These are phyloP conservation scores for Paramyrothecium roridum DNA, from an alignment of 2,329 filamentous ascomycete genomes.

Conservation along the genomic window DNA sequence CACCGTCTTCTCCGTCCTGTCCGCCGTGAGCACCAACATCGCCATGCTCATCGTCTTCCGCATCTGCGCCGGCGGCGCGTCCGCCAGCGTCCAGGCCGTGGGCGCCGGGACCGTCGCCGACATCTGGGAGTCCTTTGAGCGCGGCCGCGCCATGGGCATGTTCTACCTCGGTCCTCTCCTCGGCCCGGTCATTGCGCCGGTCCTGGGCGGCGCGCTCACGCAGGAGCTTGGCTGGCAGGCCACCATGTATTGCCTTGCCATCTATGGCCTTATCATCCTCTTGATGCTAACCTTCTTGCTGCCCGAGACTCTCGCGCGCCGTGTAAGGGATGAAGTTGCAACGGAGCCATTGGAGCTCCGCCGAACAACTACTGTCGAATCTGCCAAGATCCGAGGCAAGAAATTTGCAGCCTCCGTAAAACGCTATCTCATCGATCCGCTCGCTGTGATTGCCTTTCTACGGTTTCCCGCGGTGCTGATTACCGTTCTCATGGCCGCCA, in stretches of 20 bases:
- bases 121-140: constrained; percentile 70
- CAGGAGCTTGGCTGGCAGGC: constrained; percentile 70
- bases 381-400: constrained; percentile 54
- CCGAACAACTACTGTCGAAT: constrained; percentile 60
- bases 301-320: constrained; percentile 59
- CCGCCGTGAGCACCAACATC: constrained; percentile 67
- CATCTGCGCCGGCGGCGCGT: constrained; percentile 69
- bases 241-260: constrained; percentile 74
- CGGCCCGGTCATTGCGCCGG: constrained; percentile 72
- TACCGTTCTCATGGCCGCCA: constrained; percentile 69
- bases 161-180: constrained; percentile 79
- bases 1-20: constrained; percentile 65
- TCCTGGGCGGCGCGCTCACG: constrained; percentile 72
- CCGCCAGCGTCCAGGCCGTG: constrained; percentile 78
- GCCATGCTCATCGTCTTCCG: constrained; percentile 76
- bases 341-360: constrained; percentile 12
- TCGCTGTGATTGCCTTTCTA: constrained; percentile 68
- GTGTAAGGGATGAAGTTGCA: constrained; percentile 13
- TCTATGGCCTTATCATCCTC: constrained; percentile 61
- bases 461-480: constrained; percentile 70
- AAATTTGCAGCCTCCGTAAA: constrained; percentile 51
- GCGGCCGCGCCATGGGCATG: constrained; percentile 76
- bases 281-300: constrained; percentile 57
- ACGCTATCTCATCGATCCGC: constrained; percentile 66
- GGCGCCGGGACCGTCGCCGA: constrained; percentile 82